phyloP scores from a whole-genome alignment of 179 eudicot genomes.

The Carnegiea gigantea region DNA sequence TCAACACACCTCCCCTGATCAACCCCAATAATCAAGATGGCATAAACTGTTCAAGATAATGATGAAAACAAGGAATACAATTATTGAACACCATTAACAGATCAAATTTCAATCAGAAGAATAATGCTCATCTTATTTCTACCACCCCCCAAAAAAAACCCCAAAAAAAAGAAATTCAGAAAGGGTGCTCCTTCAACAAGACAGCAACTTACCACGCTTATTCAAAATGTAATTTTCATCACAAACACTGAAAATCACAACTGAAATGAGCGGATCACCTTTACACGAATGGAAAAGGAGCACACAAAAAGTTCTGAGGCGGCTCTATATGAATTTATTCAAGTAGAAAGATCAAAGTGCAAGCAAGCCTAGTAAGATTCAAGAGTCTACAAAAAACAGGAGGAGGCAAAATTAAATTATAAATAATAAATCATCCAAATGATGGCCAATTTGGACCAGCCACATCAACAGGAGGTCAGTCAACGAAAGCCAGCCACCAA shows the following conservation, averaged over 20 bases:
- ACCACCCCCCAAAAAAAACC: constrained; percentile 5
- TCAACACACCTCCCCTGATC: constrained; percentile 28
- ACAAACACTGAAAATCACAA: constrained; percentile 9
- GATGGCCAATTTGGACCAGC: constrained; percentile 14
- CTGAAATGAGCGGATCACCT: not conserved
- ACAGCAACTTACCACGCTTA: not conserved
- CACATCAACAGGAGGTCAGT: constrained; percentile 3
- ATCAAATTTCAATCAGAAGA: not conserved
- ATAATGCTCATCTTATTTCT: not conserved
- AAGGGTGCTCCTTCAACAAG: not conserved
- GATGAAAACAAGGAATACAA: constrained; percentile 8
- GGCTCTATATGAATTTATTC: not conserved
- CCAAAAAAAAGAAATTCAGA: not conserved
- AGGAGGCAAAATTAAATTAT: not conserved
- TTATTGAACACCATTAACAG: not conserved
- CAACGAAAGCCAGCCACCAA: constrained; percentile 7
- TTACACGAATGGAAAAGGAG: not conserved
- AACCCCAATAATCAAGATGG: constrained; percentile 1
- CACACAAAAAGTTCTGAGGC: not conserved
- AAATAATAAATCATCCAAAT: not conserved
- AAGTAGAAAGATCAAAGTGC: constrained; percentile 4
- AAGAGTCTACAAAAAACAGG: constrained; percentile 16
- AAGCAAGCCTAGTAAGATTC: not conserved
- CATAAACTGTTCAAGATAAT: constrained; percentile 10
- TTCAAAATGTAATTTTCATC: not conserved